Percentiles rank a stretch among this genome's conserved stretches.
phyloP scores from a whole-genome alignment of 2,329 filamentous ascomycete species.

The Scopulariopsis brevicaulis region DNA sequence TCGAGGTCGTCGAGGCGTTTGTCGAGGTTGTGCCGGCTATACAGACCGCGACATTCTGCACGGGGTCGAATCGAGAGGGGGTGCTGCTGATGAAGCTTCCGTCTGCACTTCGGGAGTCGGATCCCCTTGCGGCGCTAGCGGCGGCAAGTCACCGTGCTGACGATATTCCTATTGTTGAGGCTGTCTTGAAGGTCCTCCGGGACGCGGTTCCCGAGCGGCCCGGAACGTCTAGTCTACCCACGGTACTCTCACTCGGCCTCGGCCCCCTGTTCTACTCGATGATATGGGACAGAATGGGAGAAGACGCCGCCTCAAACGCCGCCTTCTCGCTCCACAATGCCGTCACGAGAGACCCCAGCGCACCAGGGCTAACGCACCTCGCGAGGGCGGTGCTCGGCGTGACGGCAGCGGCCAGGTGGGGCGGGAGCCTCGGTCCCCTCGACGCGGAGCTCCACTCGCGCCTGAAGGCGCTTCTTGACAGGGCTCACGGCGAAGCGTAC shows the following conservation, averaged over 20 bases:
- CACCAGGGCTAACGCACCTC: conserved; percentile 64
- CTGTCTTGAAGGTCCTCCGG: conserved; percentile 23
- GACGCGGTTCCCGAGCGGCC: conserved; percentile 28
- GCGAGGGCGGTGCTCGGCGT: conserved; percentile 61
- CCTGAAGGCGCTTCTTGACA: conserved; percentile 28
- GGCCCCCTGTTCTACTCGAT: conserved; percentile 32
- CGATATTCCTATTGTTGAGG: conserved; percentile 20
- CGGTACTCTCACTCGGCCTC: conserved; percentile 29
- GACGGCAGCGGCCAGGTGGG: conserved; percentile 64
- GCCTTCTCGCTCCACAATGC: conserved; percentile 63
- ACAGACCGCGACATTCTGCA: conserved; percentile 68
- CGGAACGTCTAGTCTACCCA: conserved; percentile 23
- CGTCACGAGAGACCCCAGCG: conserved; percentile 53
- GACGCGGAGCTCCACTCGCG: conserved; percentile 31
- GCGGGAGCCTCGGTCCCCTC: conserved; percentile 40
- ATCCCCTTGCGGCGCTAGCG: conserved; percentile 43
- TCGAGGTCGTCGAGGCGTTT: conserved; percentile 67
- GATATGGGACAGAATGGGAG: conserved; percentile 39
- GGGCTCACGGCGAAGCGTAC: conserved; percentile 22
- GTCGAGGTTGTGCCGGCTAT: conserved; percentile 58
- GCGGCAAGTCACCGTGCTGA: conserved; percentile 8
- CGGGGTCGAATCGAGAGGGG: conserved; percentile 79
- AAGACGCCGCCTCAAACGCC: conserved; percentile 41
- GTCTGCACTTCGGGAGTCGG: conserved; percentile 42
- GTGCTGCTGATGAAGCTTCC: conserved; percentile 64